A percentile compares a stretch with the other conserved stretches of the same genome.
phyloP scores from a whole-genome alignment of 1,139 yeast genomes.

The Kodamaea arcana region DNA sequence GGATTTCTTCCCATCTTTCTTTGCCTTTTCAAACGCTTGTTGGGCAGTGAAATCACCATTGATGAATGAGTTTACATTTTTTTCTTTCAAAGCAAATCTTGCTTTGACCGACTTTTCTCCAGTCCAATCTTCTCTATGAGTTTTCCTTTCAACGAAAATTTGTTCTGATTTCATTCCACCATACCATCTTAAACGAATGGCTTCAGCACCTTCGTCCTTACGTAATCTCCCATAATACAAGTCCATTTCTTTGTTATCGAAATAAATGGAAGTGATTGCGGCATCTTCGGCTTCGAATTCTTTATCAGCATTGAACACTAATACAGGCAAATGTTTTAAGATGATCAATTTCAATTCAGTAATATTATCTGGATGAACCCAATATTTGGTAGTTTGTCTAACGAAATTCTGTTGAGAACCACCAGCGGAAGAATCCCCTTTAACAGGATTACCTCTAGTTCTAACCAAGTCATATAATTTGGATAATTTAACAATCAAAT shows the following conservation, averaged over 20 bases:
- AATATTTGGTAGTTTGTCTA: conserved; percentile 95
- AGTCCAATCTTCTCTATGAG: conserved; percentile 99
- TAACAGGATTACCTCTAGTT: conserved; percentile 90
- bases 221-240: conserved; percentile 90
- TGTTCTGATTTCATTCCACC: conserved; percentile 95
- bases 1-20: conserved; percentile 88
- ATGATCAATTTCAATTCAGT: conserved; percentile 94
- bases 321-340: conserved; percentile 90
- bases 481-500: conserved; percentile 81
- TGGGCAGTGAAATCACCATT: conserved; percentile 80
- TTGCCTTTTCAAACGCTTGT: conserved; percentile 87
- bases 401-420: conserved; percentile 97
- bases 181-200: conserved; percentile 96
- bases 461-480: conserved; percentile 88
- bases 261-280: conserved; percentile 94
- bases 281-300: conserved; percentile 93
- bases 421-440: conserved; percentile 94
- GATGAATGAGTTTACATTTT: conserved; percentile 79
- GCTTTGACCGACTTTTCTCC: conserved; percentile 98
- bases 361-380: conserved; percentile 98
- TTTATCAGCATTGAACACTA: conserved; percentile 92
- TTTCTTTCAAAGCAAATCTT: conserved; percentile 87
- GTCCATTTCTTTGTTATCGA: conserved; percentile 84
- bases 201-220: conserved; percentile 98
- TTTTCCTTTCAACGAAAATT: conserved; percentile 92